Base-by-base conservation (phyloP, 345 rosid species). In the Turritis glabra region DNA sequence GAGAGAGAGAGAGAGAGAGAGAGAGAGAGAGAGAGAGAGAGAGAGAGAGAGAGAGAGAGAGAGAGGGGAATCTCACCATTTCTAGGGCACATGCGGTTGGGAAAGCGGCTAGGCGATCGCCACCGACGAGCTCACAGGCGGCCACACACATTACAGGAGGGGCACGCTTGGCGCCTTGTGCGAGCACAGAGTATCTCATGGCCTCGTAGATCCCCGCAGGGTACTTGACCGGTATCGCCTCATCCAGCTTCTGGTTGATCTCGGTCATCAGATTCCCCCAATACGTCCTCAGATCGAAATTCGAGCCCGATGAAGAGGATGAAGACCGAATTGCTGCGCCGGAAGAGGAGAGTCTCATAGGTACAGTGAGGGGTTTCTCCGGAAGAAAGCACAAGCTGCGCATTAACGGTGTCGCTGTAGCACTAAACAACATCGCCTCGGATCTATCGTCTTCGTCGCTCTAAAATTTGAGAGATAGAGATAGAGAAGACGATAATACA, bases 71-170 rank as follows among this genome's bases (percentile, higher is more conserved):
- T 23, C 19, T 13, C 8, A 95, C 98, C 99, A 95, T 95, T 85
- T 95, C 97, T 55, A 92, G 97, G 71, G 98, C 97, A 73, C 97
- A 92, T 1, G 97, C 97, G 23, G 99, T 95, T 40, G 99, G 99
- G 81, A 90, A 94, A 51, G 93, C 96, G 30, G 96, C 96, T 67
- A 75, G 77, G 50, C 98, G 96, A 67, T 83, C 25, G 43, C 84
- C 93, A 12, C 96, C 99, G 64, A 94, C 65, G 75, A 95, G 97
- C 83, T 92, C 97, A 48, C 89, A 95, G 50, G 96, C 87, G 0
- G 97, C 93, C 2, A 95, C 83, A 55, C 99, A 95, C 99, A 95
- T 92, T 22, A 95, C 93, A 0, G 99, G 99, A 14, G 99, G 90
- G 6, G 99, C 89, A 47, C 97, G 84, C 81, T 92, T 92, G 56